Evolutionary conservation across 768 basidiomycete genomes (phyloP).

Genomic region (Terana coerulea): DNA sequence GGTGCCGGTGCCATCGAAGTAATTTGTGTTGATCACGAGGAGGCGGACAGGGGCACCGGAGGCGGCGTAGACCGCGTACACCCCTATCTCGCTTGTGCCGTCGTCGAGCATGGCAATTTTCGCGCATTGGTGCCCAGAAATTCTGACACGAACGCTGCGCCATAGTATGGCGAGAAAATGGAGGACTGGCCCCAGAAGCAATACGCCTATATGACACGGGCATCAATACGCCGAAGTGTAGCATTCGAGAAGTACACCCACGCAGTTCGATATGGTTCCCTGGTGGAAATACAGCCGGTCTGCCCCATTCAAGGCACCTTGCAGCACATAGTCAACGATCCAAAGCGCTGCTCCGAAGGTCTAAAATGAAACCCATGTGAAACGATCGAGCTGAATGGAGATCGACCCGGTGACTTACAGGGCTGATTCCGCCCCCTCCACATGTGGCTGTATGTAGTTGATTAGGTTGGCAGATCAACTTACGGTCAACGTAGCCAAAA

Average conservation of each 20-base stretch:
- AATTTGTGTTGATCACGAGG: conserved; percentile 34
- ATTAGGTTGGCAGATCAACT: not conserved
- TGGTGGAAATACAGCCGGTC: conserved; percentile 39
- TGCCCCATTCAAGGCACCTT: conserved; percentile 32
- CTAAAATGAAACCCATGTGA: not conserved
- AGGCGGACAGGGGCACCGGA: conserved; percentile 25
- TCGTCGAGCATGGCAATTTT: conserved; percentile 33
- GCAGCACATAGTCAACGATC: conserved; percentile 39
- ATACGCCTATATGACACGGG: conserved; percentile 26
- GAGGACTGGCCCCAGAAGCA: conserved; percentile 37
- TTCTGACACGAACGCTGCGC: conserved; percentile 35
- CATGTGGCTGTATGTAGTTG: conserved; percentile 30
- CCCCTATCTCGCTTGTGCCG: conserved; percentile 26
- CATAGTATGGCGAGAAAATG: conserved; percentile 35
- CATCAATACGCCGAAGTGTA: not conserved
- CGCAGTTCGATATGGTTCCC: conserved; percentile 37
- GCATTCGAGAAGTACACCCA: conserved; percentile 14
- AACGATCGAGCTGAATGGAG: not conserved
- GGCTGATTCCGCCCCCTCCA: conserved; percentile 38
- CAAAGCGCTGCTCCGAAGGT: conserved; percentile 38
- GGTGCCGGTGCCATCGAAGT: conserved; percentile 32
- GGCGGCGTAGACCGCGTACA: conserved; percentile 29
- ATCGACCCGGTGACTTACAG: conserved; percentile 11
- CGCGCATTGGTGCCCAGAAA: conserved; percentile 32
- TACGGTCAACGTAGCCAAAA: not conserved